These are phyloP conservation scores for Perkinsus chesapeaki DNA, from an alignment of 169 alveolate genomes.

Conservation along the genomic window DNA sequence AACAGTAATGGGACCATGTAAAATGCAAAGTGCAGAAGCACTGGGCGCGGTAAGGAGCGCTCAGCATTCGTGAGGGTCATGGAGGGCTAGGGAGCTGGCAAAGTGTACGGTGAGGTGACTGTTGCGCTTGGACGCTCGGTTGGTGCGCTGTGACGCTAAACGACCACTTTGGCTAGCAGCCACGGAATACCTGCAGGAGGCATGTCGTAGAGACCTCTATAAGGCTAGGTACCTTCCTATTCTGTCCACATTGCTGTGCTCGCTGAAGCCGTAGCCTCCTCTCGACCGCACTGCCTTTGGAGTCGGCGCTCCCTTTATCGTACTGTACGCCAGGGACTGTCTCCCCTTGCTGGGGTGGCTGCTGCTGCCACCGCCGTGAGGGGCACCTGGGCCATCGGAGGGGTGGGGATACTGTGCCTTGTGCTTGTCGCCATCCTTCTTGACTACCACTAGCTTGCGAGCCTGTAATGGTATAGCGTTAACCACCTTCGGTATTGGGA, in stretches of 20 bases:
- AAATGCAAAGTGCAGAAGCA: neutral
- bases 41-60: neutral
- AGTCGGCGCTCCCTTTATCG: neutral
- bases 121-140: neutral
- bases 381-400: neutral
- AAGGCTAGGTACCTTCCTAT: neutral
- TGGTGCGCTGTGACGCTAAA: neutral
- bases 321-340: neutral
- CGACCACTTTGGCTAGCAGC: neutral
- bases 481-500: too few relatives aligned
- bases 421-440: neutral
- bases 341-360: neutral
- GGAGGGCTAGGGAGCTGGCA: neutral
- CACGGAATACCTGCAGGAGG: neutral
- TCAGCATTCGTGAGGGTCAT: neutral
- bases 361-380: neutral
- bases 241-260: neutral
- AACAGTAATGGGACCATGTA: neutral
- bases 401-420: neutral
- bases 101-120: neutral
- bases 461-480: neutral
- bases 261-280: neutral
- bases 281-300: neutral
- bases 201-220: neutral
- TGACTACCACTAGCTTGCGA: neutral